Evolutionary conservation across 176 grass and related monocot species (phyloP).

Genomic region (Saccharum spontaneum): DNA sequence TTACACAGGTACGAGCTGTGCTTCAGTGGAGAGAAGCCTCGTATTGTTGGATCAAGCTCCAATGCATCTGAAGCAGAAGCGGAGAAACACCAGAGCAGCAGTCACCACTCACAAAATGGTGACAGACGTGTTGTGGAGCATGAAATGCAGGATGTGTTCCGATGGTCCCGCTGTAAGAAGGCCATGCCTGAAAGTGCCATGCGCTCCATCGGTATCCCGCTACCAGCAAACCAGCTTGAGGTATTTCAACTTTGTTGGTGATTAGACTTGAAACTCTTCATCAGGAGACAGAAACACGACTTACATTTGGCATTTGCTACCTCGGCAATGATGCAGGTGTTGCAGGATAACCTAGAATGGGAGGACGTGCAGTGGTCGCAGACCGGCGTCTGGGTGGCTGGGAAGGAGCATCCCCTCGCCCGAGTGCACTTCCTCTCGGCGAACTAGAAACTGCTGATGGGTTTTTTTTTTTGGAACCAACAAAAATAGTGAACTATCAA

Average conservation of each 20-base stretch:
- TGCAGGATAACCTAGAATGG: slow-evolving; percentile 91
- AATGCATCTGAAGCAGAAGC: slow-evolving; percentile 27
- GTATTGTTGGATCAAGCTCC: not conserved
- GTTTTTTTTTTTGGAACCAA: not conserved
- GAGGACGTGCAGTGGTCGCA: slow-evolving; percentile 97
- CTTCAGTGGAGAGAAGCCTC: slow-evolving; percentile 68
- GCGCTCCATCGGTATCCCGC: slow-evolving; percentile 65
- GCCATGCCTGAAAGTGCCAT: slow-evolving; percentile 66
- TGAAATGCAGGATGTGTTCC: slow-evolving; percentile 67
- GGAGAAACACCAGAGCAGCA: slow-evolving; percentile 62
- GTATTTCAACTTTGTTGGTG: slow-evolving; percentile 29
- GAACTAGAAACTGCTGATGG: slow-evolving; percentile 39
- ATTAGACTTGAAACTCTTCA: not conserved
- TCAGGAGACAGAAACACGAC: not conserved
- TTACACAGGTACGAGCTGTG: slow-evolving; percentile 87
- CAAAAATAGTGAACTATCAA: not conserved
- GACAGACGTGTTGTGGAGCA: slow-evolving; percentile 45
- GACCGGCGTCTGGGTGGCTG: slow-evolving; percentile 75
- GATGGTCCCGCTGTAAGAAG: slow-evolving; percentile 91
- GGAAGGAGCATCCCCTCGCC: slow-evolving; percentile 83
- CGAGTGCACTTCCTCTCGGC: slow-evolving; percentile 81
- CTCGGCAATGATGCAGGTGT: slow-evolving; percentile 40
- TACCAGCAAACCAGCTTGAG: slow-evolving; percentile 79
- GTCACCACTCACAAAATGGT: slow-evolving; percentile 68
- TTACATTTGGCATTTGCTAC: not conserved